These are phyloP conservation scores for Tricholoma sp. DNA, from an alignment of 768 basidiomycete genomes.

Conservation along the genomic window DNA sequence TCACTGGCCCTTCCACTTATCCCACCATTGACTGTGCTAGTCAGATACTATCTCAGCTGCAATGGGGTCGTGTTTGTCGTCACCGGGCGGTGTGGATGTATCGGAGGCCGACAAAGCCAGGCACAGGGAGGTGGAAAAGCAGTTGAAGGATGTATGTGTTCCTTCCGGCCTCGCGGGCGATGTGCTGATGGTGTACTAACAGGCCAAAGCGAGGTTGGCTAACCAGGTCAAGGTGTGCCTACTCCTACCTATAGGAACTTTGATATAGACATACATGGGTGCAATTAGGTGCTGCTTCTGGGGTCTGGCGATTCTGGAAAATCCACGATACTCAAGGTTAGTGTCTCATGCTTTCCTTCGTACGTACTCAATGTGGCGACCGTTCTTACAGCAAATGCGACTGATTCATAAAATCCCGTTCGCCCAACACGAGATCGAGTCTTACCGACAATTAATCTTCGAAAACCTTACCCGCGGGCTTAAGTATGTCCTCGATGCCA, in stretches of 20 bases:
- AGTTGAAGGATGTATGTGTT: slow-evolving; percentile 63
- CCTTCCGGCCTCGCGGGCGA: background rate
- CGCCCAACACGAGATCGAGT: slow-evolving; percentile 76
- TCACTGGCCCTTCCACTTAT: no score
- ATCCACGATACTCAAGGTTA: slow-evolving; percentile 83
- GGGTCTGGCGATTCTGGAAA: slow-evolving; percentile 95
- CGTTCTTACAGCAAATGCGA: slow-evolving; percentile 78
- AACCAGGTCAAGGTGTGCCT: slow-evolving; percentile 67
- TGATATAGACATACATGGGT: background rate
- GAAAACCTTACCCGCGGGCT: slow-evolving; percentile 88
- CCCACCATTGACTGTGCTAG: background rate
- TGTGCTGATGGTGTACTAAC: slow-evolving; percentile 6
- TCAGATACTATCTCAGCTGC: background rate
- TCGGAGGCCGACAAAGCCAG: slow-evolving; percentile 63
- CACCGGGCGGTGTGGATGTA: slow-evolving; percentile 48
- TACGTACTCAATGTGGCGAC: background rate
- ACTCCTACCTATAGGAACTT: background rate
- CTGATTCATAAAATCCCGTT: slow-evolving; percentile 89
- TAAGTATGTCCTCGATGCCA: slow-evolving; percentile 75
- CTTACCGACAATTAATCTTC: slow-evolving; percentile 88
- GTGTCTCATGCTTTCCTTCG: slow-evolving; percentile 1
- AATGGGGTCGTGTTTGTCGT: slow-evolving; percentile 83
- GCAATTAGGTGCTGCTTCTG: slow-evolving; percentile 69
- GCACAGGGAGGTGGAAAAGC: slow-evolving; percentile 71
- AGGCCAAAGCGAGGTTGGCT: slow-evolving; percentile 74